These are phyloP conservation scores for Thozetella sp. DNA, from an alignment of 495 filamentous ascomycete genomes.

Conservation along the genomic window DNA sequence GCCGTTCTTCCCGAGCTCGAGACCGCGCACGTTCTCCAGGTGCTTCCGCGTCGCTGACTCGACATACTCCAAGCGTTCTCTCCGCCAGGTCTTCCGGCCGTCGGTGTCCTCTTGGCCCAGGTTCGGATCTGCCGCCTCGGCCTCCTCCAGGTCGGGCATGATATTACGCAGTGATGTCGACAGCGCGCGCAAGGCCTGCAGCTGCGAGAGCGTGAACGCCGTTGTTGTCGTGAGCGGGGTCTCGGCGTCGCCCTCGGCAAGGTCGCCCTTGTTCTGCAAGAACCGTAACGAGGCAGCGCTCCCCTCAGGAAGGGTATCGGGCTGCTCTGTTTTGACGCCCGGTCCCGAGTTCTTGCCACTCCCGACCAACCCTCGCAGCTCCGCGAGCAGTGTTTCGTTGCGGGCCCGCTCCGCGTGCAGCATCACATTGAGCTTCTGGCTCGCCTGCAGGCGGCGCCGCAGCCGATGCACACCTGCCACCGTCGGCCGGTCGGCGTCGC, in stretches of 20 bases:
- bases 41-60: slow-evolving; percentile 65
- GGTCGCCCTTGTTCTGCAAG: slow-evolving; percentile 41
- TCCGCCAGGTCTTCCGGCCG: slow-evolving; percentile 47
- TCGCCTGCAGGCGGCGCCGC: slow-evolving; percentile 79
- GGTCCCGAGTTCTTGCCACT: slow-evolving; percentile 12
- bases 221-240: slow-evolving; percentile 72
- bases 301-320: slow-evolving; percentile 20
- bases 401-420: slow-evolving; percentile 74
- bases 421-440: slow-evolving; percentile 73
- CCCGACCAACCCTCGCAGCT: slow-evolving; percentile 61
- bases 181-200: slow-evolving; percentile 72
- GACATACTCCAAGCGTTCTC: slow-evolving; percentile 72
- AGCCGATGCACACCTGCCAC: slow-evolving; percentile 68
- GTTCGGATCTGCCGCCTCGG: background rate
- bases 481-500: slow-evolving; percentile 45
- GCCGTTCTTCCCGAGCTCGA: slow-evolving; percentile 56
- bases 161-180: slow-evolving; percentile 64
- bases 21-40: slow-evolving; percentile 52
- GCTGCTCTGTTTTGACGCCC: slow-evolving; percentile 23
- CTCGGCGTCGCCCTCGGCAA: slow-evolving; percentile 38
- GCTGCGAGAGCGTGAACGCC: slow-evolving; percentile 77
- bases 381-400: slow-evolving; percentile 71
- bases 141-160: slow-evolving; percentile 50
- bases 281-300: slow-evolving; percentile 48
- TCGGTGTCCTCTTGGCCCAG: slow-evolving; percentile 23